phyloP scores from a whole-genome alignment of 1,139 yeast genomes.

The Pichia sp. region DNA sequence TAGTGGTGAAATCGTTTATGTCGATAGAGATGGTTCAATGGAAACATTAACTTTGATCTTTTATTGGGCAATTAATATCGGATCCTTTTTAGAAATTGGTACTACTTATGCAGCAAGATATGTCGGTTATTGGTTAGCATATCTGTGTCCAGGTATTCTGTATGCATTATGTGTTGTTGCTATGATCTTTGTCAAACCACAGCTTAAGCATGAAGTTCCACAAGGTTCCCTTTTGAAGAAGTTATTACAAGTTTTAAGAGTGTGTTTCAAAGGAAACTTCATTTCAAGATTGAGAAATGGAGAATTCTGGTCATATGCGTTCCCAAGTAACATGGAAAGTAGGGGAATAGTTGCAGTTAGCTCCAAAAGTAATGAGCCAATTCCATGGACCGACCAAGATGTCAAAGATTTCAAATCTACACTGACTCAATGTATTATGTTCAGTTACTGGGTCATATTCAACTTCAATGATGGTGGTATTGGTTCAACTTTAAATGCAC shows the following conservation, averaged over 20 bases:
- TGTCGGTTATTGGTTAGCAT: conserved; percentile 76
- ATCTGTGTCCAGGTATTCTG: conserved; percentile 47
- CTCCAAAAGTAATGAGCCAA: conserved; percentile 27
- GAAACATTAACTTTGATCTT: conserved; percentile 70
- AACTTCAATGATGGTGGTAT: conserved; percentile 58
- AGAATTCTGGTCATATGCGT: conserved; percentile 49
- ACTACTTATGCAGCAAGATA: conserved; percentile 64
- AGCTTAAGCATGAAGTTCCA: conserved; percentile 32
- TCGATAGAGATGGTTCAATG: conserved; percentile 64
- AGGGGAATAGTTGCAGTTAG: conserved; percentile 31
- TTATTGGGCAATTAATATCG: conserved; percentile 74
- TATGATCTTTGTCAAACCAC: conserved; percentile 12
- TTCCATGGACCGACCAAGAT: conserved; percentile 46
- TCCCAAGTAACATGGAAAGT: conserved; percentile 38
- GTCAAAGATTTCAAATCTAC: conserved; percentile 55
- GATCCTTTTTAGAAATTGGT: conserved; percentile 70
- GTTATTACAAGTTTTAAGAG: conserved; percentile 32
- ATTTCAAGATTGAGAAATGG: conserved; percentile 32
- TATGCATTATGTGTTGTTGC: conserved; percentile 23
- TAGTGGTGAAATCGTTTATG: conserved; percentile 60
- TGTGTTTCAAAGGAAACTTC: conserved; percentile 36
- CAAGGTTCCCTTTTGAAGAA: conserved; percentile 43
- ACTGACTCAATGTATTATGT: conserved; percentile 49
- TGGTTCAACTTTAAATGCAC: conserved; percentile 52
- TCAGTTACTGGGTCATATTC: conserved; percentile 51